phyloP scores from a whole-genome alignment of 345 rosid species.

The Arabis alpina region DNA sequence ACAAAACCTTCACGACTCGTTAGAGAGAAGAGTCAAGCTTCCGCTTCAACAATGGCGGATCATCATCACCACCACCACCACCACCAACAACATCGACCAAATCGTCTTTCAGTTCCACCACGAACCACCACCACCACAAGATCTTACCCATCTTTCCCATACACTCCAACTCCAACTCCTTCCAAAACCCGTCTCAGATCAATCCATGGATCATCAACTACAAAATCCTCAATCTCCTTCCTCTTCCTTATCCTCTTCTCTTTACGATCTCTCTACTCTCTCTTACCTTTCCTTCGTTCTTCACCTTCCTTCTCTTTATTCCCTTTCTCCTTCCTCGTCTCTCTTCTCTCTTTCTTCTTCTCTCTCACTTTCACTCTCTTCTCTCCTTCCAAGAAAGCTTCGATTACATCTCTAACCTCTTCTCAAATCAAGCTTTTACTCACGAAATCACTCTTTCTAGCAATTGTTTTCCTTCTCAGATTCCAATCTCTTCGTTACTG shows the following conservation, averaged over 20 bases:
- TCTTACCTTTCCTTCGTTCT: slow-evolving; percentile 53
- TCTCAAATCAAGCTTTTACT: slow-evolving; percentile 61
- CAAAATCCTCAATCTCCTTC: slow-evolving; percentile 42
- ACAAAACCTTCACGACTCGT: too few species aligned
- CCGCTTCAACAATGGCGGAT: slow-evolving; percentile 56
- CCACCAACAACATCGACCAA: slow-evolving; percentile 69
- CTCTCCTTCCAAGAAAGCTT: slow-evolving; percentile 45
- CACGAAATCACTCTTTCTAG: slow-evolving; percentile 59
- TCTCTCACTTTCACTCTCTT: slow-evolving; percentile 50
- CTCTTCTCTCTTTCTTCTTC: slow-evolving; percentile 58
- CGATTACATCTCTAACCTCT: slow-evolving; percentile 52
- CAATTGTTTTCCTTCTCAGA: slow-evolving; percentile 72
- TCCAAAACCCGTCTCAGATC: slow-evolving; percentile 61
- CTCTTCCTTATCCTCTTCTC: slow-evolving; percentile 44
- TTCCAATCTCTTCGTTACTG: slow-evolving; percentile 92
- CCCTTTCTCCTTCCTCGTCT: slow-evolving; percentile 61
- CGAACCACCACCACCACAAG: slow-evolving; percentile 40
- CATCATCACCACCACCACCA: slow-evolving; percentile 56
- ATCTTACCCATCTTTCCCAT: slow-evolving; percentile 52
- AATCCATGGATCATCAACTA: slow-evolving; percentile 32
- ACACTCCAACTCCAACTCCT: slow-evolving; percentile 78
- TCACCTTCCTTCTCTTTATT: slow-evolving; percentile 64
- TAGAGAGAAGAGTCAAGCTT: slow-evolving; percentile 23
- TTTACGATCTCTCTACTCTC: slow-evolving; percentile 43
- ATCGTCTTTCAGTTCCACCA: slow-evolving; percentile 67